Conservation (phyloP, 306 rosid genomes). For the Lupinus albus region DNA sequence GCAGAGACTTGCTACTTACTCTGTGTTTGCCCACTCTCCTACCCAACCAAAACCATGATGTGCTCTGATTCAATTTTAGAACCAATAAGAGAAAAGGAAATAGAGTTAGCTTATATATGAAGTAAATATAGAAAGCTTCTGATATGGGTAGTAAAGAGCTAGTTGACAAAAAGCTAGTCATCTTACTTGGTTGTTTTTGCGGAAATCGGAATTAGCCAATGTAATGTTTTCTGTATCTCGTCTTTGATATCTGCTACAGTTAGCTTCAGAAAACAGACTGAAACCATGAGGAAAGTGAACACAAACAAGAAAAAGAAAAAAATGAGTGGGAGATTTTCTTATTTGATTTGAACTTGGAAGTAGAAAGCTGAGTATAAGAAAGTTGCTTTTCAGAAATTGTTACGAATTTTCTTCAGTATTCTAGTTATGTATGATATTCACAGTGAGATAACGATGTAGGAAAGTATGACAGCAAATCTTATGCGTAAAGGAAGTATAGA, state of each 20-base stretch:
- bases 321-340: neutral
- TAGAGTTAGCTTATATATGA: slow-evolving; percentile 32
- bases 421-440: neutral
- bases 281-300: neutral
- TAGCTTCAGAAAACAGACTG: slow-evolving; percentile 54
- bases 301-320: neutral
- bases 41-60: slow-evolving; percentile 97
- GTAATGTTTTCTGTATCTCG: slow-evolving; percentile 76
- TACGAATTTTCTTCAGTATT: slow-evolving; percentile 16
- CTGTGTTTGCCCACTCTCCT: slow-evolving; percentile 84
- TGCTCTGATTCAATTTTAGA: slow-evolving; percentile 55
- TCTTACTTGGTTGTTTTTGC: slow-evolving; percentile 84
- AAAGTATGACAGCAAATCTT: neutral
- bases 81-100: slow-evolving; percentile 40
- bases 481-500: neutral
- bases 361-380: slow-evolving; percentile 30
- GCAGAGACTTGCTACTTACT: slow-evolving; percentile 55
- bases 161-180: slow-evolving; percentile 32
- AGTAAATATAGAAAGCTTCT: slow-evolving; percentile 19
- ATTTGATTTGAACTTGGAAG: slow-evolving; percentile 32
- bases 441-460: neutral
- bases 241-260: slow-evolving; percentile 64
- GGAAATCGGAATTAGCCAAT: slow-evolving; percentile 79
- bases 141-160: slow-evolving; percentile 17
- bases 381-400: neutral